Evolutionary conservation across 2,329 filamentous ascomycete genomes (phyloP), one percentile per base, ranked within the genome.

Genomic region (Trichophyton verrucosum): DNA sequence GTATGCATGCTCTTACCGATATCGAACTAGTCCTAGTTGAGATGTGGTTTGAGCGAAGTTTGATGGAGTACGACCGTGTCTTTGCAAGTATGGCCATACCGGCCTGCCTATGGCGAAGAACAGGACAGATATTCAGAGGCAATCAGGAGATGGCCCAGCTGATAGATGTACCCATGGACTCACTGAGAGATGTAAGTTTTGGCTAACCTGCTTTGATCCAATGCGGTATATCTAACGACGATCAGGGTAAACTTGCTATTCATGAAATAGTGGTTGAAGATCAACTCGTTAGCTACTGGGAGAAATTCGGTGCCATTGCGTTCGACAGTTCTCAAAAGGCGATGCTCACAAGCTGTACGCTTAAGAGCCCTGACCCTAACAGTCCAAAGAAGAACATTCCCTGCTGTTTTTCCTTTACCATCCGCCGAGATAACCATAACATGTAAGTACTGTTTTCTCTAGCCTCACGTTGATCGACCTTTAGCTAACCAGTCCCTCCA

Each of bases 91-190:
- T 99, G 94, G 94, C 94, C 1, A 92, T 99, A 64, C 94, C 94
- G 0, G 94, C 94, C 13, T 99, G 94, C 74, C 95, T 92, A 72
- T 99, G 94, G 94, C 82, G 94, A 68, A 82, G 94, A 69, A 99
- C 94, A 0, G 94, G 94, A 8, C 94, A 99, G 77, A 97, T 99
- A 56, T 97, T 96, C 72, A 82, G 94, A 65, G 94, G 92, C 0
- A 99, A 99, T 73, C 95, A 95, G 71, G 94, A 99, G 75, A 99
- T 99, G 92, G 94, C 94, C 5, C 90, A 97, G 74, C 79, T 99
- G 61, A 92, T 99, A 65, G 86, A 91, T 67, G 91, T 96, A 33
- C 90, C 91, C 0, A 91, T 96, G 67, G 92, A 96, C 68, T 86
- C 85, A 63, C 75, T 99, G 65, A 83, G 92, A 79, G 94, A 97